phyloP scores from a whole-genome alignment of 768 basidiomycete genomes.

The Tremella fuciformis region DNA sequence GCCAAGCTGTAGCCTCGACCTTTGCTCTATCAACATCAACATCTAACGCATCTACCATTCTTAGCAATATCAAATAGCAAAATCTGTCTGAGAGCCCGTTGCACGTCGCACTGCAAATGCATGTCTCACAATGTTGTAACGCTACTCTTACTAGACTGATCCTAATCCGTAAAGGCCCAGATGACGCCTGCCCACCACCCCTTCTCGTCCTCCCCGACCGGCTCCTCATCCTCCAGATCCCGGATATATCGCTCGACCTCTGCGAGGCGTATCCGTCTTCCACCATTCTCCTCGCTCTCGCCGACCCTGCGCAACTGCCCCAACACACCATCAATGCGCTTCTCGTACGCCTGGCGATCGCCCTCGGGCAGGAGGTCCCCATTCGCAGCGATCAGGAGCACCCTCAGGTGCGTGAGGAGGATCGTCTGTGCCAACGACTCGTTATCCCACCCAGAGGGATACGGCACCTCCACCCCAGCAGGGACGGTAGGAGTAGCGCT shows the following conservation, averaged over 20 bases:
- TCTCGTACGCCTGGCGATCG: conserved; percentile 6
- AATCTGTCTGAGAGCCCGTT: too few relatives aligned
- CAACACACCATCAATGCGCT: conserved; percentile 17
- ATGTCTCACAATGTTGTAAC: too few relatives aligned
- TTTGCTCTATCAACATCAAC: too few relatives aligned
- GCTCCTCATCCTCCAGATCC: conserved; percentile 43
- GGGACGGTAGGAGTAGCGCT: conserved; percentile 12
- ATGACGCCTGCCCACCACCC: conserved; percentile 31
- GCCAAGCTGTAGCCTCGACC: too few relatives aligned
- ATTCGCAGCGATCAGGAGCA: conserved; percentile 21
- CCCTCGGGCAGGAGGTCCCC: conserved; percentile 23
- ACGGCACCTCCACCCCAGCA: conserved; percentile 22
- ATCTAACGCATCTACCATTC: too few relatives aligned
- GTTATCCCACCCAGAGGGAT: conserved; percentile 43
- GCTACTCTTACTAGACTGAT: too few relatives aligned
- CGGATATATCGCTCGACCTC: conserved; percentile 39
- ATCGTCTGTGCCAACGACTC: conserved; percentile 34
- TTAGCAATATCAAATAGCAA: too few relatives aligned
- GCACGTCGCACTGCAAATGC: too few relatives aligned
- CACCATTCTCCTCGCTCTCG: conserved; percentile 12
- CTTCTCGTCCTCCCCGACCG: conserved; percentile 24
- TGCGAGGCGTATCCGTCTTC: conserved; percentile 14
- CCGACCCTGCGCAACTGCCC: conserved; percentile 5
- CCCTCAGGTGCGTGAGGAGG: conserved; percentile 30
- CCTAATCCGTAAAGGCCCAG: neutral